These are phyloP conservation scores for Hypocreales sp. DNA, from an alignment of 2,329 filamentous ascomycete genomes.

Conservation along the genomic window DNA sequence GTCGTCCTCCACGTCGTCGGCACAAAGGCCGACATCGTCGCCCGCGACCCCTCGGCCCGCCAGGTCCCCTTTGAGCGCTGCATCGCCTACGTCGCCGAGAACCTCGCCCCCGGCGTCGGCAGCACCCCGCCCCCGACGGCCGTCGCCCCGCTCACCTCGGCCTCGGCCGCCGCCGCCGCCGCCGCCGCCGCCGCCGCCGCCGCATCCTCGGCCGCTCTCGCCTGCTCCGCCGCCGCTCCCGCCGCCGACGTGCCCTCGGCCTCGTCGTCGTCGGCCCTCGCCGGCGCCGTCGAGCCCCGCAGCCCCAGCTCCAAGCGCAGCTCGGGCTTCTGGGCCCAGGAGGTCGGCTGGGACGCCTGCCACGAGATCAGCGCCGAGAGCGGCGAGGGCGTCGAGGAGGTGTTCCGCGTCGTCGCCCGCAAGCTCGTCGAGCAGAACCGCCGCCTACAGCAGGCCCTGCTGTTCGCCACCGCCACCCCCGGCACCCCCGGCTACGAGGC, in stretches of 20 bases:
- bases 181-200: too few species aligned
- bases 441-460: conserved; percentile 43
- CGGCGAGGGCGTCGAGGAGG: conserved; percentile 90
- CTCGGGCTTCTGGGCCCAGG: conserved; percentile 77
- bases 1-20: conserved; percentile 90
- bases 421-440: conserved; percentile 50
- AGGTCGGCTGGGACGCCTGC: conserved; percentile 91
- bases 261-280: conserved; percentile 9
- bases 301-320: conserved; percentile 50
- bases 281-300: conserved; percentile 31
- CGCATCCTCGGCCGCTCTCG: neutral
- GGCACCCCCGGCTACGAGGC: conserved; percentile 30
- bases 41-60: conserved; percentile 60
- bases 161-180: conserved; percentile 2
- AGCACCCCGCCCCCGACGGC: conserved; percentile 54
- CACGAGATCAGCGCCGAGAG: conserved; percentile 93
- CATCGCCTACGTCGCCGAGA: conserved; percentile 89
- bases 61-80: conserved; percentile 90
- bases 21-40: conserved; percentile 83
- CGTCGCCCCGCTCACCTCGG: too few species aligned
- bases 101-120: conserved; percentile 58
- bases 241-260: conserved; percentile 11
- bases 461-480: conserved; percentile 36
- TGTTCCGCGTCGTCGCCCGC: conserved; percentile 59
- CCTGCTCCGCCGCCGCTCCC: neutral